Evolutionary conservation across 83 land plant genomes (phyloP).

Genomic region (Diphasiastrum complanatum): DNA sequence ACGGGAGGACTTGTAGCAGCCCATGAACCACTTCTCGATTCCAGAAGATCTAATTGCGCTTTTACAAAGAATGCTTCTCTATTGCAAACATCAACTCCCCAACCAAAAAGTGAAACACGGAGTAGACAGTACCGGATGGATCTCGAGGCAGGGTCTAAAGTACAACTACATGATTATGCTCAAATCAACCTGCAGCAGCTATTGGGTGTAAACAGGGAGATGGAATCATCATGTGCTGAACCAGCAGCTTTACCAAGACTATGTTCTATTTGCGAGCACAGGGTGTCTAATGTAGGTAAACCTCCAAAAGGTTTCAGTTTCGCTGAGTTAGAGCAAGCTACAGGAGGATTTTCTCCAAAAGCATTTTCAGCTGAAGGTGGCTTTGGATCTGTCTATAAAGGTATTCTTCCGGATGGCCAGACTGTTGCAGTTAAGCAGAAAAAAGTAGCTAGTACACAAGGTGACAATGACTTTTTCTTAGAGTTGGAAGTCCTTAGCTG

Average conservation of each 20-base stretch:
- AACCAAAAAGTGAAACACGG: no score
- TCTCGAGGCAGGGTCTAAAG: no score
- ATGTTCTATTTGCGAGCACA: conserved; percentile 83
- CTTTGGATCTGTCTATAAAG: conserved; percentile 76
- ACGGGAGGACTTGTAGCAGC: no score
- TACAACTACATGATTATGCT: no score
- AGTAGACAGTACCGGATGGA: no score
- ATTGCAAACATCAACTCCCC: no score
- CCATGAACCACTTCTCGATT: no score
- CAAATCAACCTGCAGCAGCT: conserved; percentile 20
- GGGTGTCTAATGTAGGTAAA: conserved; percentile 66
- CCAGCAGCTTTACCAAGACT: conserved; percentile 66
- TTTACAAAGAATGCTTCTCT: no score
- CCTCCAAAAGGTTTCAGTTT: conserved; percentile 74
- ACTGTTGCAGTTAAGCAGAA: conserved; percentile 82
- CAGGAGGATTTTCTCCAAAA: conserved; percentile 55
- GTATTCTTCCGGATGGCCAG: conserved; percentile 75
- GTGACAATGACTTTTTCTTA: conserved; percentile 65
- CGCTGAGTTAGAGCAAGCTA: conserved; percentile 64
- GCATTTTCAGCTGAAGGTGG: conserved; percentile 90
- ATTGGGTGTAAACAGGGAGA: conserved; percentile 12
- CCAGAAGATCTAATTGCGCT: no score
- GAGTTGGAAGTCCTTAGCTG: conserved; percentile 80
- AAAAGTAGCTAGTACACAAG: conserved; percentile 69
- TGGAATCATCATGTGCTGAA: conserved; percentile 29